Evolutionary conservation across 2,329 filamentous ascomycete species (phyloP), one percentile per base, ranked within the genome.

Genomic region (Xylariales sp.): DNA sequence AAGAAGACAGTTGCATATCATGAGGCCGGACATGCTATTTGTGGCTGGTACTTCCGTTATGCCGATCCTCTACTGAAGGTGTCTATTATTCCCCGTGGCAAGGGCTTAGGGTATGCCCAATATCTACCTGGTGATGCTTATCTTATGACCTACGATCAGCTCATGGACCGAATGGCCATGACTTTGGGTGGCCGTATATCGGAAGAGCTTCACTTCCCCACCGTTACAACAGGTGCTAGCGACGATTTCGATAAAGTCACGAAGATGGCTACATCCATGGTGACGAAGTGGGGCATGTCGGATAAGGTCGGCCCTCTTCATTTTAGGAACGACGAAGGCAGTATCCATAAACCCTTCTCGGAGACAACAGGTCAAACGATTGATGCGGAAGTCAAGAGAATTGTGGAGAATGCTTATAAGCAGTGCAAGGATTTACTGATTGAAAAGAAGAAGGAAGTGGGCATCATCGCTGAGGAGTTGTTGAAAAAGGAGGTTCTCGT

Each of bases 111-210:
- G 8, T 99, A 99, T 78, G 96, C 96, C 1, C 96, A 99, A 81
- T 98, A 98, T 79, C 87, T 99, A n/a, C 96, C 96, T 28, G 90
- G 90, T 64, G 96, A 99, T 78, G 93, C 93, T 8, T 98, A 98
- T 80, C 87, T 99, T 71, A 96, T 99, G 94, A 97, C 91, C 77
- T 91, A 93, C 71, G 91, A 94, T 78, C 96, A 99, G 82, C 86
- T 99, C 49, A 97, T 98, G 93, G 96, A 99, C 80, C 94, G 96
- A 74, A 99, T 99, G 96, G 96, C 96, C 71, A 99, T 99, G 96
- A 97, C 95, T 2, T 90, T 99, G 63, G 96, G 94, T 74, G 96
- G 96, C 1, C 93, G 96, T 72, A 92, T 99, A 30, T 96, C 92
- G 23, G 96, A 99, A 82, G 96, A 99, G 81, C 83, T 99, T 7